Conservation (phyloP, 164 flowering plant genomes). For the Kingdonia uniflora region DNA sequence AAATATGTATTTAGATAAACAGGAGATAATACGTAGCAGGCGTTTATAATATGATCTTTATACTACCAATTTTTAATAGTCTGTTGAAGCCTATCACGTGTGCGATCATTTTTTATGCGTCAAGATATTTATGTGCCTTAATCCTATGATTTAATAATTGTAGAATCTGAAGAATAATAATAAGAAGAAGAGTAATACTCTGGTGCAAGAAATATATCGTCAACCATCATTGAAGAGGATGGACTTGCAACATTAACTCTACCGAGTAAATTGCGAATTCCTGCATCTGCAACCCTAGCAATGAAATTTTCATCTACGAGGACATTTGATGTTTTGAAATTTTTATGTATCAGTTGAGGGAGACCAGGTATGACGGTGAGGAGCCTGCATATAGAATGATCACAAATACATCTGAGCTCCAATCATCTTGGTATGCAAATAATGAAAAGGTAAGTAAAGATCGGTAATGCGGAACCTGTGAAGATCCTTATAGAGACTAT, state of each 20-base stretch:
- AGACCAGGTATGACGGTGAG: slow-evolving; percentile 65
- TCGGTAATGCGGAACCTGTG: too few relatives aligned
- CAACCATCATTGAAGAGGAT: slow-evolving; percentile 48
- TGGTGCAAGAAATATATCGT: slow-evolving; percentile 73
- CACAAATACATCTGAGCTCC: not conserved
- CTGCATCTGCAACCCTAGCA: slow-evolving; percentile 94
- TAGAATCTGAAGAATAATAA: too few relatives aligned
- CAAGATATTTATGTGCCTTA: too few relatives aligned
- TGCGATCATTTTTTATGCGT: too few relatives aligned
- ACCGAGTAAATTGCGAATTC: slow-evolving; percentile 59
- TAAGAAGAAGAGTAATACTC: slow-evolving; percentile 37
- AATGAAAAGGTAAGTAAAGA: too few relatives aligned
- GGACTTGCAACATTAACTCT: slow-evolving; percentile 58
- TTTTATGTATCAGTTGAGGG: slow-evolving; percentile 79
- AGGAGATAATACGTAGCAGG: not conserved
- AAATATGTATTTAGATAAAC: not conserved
- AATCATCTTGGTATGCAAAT: too few relatives aligned
- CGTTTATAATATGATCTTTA: not conserved
- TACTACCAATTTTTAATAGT: too few relatives aligned
- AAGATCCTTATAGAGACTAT: too few relatives aligned
- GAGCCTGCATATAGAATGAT: slow-evolving; percentile 50
- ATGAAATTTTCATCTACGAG: slow-evolving; percentile 86
- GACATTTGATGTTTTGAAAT: slow-evolving; percentile 83
- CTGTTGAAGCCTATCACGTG: too few relatives aligned
- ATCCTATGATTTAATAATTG: too few relatives aligned